phyloP scores from a whole-genome alignment of 768 basidiomycete species.

The Podaxis pistillaris region DNA sequence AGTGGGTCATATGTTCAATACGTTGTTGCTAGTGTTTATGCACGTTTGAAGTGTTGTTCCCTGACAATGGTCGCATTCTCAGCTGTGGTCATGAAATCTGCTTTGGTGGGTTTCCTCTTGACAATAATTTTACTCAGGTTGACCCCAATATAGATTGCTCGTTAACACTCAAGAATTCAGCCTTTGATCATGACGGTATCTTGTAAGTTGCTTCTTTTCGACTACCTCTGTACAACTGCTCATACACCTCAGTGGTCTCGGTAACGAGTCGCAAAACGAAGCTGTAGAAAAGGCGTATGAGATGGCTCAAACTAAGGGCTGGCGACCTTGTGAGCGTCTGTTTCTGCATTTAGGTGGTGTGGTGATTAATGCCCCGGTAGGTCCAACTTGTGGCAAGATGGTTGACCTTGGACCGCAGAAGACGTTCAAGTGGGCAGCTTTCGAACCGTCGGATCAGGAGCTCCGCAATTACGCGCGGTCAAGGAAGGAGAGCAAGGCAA shows the following conservation, averaged over 20 bases:
- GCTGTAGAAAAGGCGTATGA: conserved; percentile 57
- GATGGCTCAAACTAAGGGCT: conserved; percentile 52
- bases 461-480: conserved; percentile 39
- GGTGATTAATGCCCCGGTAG: conserved; percentile 27
- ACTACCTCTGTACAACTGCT: neutral
- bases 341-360: neutral
- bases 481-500: conserved; percentile 28
- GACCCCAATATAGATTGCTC: conserved; percentile 44
- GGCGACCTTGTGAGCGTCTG: conserved; percentile 50
- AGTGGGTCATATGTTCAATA: conserved; percentile 31
- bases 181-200: conserved; percentile 55
- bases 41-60: conserved; percentile 20
- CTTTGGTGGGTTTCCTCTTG: conserved; percentile 35
- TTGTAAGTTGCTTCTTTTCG: conserved; percentile 41
- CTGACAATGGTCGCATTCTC: conserved; percentile 55
- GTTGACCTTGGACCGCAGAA: conserved; percentile 48
- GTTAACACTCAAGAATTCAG: conserved; percentile 48
- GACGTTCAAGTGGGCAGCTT: conserved; percentile 63
- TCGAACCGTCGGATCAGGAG: conserved; percentile 66
- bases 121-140: neutral
- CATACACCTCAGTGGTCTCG: conserved; percentile 42
- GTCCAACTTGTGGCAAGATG: conserved; percentile 69
- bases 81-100: conserved; percentile 70
- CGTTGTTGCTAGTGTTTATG: conserved; percentile 37
- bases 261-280: conserved; percentile 53